Conservation (phyloP, 1,284 basidiomycete species). For the Cryptococcus sp. region DNA sequence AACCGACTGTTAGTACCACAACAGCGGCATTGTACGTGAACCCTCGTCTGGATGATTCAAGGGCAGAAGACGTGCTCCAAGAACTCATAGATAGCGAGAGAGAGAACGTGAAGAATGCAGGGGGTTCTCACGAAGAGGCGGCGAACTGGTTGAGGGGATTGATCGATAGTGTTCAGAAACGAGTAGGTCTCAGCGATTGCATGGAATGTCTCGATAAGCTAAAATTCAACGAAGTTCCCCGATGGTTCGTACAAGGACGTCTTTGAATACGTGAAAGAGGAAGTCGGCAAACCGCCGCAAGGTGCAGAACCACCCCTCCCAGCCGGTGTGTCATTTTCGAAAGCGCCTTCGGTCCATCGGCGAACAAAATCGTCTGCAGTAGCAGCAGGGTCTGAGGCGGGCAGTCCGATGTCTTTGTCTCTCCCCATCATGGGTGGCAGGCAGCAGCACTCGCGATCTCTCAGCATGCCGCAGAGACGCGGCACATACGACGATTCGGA, state of each 20-base stretch:
- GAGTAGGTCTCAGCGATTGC: constrained; percentile 28
- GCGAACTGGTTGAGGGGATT: constrained; percentile 29
- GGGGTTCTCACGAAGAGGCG: constrained; percentile 28
- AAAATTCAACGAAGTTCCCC: constrained; percentile 35
- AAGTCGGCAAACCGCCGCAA: constrained; percentile 19
- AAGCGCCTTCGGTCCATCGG: constrained; percentile 26
- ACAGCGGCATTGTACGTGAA: constrained; percentile 51
- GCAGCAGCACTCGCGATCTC: constrained; percentile 35
- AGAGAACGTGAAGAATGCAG: constrained; percentile 29
- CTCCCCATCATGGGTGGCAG: constrained; percentile 5
- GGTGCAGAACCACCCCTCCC: constrained; percentile 3
- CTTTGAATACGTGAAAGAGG: constrained; percentile 31
- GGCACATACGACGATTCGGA: constrained; percentile 23
- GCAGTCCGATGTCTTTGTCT: constrained; percentile 1
- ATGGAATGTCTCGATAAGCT: not conserved
- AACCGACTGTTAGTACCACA: constrained; percentile 48
- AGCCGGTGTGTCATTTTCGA: constrained; percentile 4
- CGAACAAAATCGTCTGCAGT: constrained; percentile 35
- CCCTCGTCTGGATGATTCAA: constrained; percentile 40
- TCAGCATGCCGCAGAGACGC: constrained; percentile 34
- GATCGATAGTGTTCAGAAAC: constrained; percentile 39
- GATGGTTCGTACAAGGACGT: constrained; percentile 45
- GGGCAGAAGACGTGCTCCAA: constrained; percentile 40
- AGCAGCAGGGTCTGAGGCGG: constrained; percentile 7
- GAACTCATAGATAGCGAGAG: constrained; percentile 49